Conservation (phyloP, 495 filamentous ascomycete genomes). For the Podospora sp. region DNA sequence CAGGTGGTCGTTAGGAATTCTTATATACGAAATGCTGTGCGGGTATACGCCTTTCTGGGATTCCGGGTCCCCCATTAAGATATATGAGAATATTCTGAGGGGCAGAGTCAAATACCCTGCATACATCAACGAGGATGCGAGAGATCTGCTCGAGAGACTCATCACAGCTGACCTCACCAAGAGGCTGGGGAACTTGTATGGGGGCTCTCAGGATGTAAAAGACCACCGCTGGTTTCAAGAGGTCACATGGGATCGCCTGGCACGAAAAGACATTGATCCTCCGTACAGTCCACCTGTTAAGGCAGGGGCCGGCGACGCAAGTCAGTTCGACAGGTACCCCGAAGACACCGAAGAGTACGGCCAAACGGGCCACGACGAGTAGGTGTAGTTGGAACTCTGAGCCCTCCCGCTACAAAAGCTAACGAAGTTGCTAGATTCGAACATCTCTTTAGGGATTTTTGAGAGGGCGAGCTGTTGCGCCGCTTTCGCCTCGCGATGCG, state of each 20-base stretch:
- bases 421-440: constrained; percentile 56
- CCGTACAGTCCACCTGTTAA: constrained; percentile 97
- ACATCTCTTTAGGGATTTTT: constrained; percentile 75
- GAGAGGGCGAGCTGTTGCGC: constrained; percentile 24
- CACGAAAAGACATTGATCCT: constrained; percentile 95
- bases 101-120: constrained; percentile 93
- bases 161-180: constrained; percentile 96
- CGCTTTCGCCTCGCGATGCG: too few species aligned
- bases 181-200: constrained; percentile 89
- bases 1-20: constrained; percentile 97
- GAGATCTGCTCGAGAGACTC: constrained; percentile 85
- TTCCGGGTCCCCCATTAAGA: constrained; percentile 94
- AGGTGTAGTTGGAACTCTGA: constrained; percentile 38
- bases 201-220: constrained; percentile 92
- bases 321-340: constrained; percentile 96
- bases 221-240: constrained; percentile 94
- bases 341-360: constrained; percentile 95
- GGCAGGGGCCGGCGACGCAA: constrained; percentile 90
- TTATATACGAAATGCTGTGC: constrained; percentile 99
- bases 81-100: constrained; percentile 97
- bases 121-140: constrained; percentile 92
- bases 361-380: constrained; percentile 75
- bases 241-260: constrained; percentile 94
- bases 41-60: constrained; percentile 99
- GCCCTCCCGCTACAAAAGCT: background rate